Percentiles rank a stretch among this genome's conserved stretches.
phyloP scores from a whole-genome alignment of 164 flowering plant species.

The Liquidambar formosana region DNA sequence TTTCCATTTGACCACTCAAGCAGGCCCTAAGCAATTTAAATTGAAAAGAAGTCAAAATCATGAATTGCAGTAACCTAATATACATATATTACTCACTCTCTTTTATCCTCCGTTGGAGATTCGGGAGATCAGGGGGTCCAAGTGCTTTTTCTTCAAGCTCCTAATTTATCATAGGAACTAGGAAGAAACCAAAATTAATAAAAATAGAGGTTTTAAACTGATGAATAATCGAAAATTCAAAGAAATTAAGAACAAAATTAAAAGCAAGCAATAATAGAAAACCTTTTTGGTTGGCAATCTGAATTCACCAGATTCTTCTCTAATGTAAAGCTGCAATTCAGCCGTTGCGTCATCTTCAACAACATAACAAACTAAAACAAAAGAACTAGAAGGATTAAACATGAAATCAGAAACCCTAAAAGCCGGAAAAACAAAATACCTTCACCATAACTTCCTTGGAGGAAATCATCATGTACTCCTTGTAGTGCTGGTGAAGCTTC shows the following conservation, averaged over 20 bases:
- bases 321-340: constrained; percentile 72
- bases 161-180: constrained; percentile 37
- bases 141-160: constrained; percentile 79
- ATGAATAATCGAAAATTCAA: not conserved
- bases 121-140: constrained; percentile 75
- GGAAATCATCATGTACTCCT: constrained; percentile 80
- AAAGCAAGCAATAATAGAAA: not conserved
- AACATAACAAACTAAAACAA: not conserved
- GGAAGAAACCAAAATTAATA: not conserved
- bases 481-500: no score
- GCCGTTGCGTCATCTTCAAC: constrained; percentile 49
- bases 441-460: constrained; percentile 61
- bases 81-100: constrained; percentile 54
- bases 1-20: no score
- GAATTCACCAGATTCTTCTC: constrained; percentile 79
- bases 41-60: not conserved
- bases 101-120: constrained; percentile 73
- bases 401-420: not conserved
- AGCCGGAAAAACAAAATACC: constrained; percentile 1
- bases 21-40: no score
- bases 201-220: not conserved
- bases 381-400: not conserved
- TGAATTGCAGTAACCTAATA: not conserved
- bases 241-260: not conserved
- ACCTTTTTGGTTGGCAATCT: constrained; percentile 85